phyloP scores from a whole-genome alignment of 176 grass and related monocot genomes.

The Hsuehochloa calcarea region DNA sequence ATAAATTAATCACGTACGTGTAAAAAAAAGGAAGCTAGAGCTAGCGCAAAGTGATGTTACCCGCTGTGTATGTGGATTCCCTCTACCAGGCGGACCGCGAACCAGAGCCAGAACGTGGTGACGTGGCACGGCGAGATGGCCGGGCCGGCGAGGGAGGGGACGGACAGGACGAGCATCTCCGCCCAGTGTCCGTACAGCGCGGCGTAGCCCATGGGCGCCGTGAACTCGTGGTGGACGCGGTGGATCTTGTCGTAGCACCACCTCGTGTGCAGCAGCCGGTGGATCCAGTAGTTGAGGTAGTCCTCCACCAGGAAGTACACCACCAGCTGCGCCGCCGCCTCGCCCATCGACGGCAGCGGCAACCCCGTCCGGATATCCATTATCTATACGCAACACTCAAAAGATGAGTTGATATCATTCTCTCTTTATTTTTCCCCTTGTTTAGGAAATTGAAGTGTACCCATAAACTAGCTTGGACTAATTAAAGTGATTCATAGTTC shows the following conservation, averaged over 20 bases:
- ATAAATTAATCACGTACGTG: too few relatives aligned
- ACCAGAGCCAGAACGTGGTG: background rate
- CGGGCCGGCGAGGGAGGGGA: background rate
- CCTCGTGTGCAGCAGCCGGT: conserved; percentile 44
- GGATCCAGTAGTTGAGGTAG: conserved; percentile 55
- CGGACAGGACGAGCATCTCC: background rate
- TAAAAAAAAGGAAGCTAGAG: background rate
- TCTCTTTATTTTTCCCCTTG: too few relatives aligned
- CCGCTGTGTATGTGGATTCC: background rate
- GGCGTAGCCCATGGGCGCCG: conserved; percentile 47
- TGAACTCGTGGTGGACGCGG: conserved; percentile 59
- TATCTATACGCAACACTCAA: conserved; percentile 3
- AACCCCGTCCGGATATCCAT: conserved; percentile 47
- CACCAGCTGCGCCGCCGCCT: conserved; percentile 40
- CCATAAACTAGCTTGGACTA: background rate
- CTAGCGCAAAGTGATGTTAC: background rate
- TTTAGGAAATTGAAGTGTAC: background rate
- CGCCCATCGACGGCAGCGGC: conserved; percentile 47
- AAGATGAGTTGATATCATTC: background rate
- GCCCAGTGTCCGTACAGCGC: conserved; percentile 1
- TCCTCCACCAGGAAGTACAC: conserved; percentile 59
- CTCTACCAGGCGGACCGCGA: background rate
- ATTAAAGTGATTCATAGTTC: background rate
- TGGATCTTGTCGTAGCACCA: conserved; percentile 65
- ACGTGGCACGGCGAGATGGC: background rate